These are phyloP conservation scores for Blastocystis sp. DNA, from an alignment of 352 stramenopile genomes.

Conservation along the genomic window DNA sequence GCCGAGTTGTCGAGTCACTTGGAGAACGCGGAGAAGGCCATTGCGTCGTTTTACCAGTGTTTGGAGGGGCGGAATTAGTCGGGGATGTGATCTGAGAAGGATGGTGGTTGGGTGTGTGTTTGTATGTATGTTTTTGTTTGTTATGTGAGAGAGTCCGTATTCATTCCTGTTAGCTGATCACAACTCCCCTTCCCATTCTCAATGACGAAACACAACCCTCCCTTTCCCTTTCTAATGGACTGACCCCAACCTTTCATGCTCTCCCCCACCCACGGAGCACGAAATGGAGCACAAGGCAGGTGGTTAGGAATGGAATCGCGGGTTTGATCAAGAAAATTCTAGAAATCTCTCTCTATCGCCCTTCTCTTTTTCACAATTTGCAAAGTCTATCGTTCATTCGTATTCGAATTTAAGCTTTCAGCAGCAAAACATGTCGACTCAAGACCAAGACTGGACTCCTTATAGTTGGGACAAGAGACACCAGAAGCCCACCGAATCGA, in stretches of 20 bases:
- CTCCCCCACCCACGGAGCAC: too few species aligned
- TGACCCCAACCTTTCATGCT: too few species aligned
- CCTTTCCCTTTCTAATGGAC: too few species aligned
- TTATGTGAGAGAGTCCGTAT: too few species aligned
- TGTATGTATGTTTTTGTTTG: too few species aligned
- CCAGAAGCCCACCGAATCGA: conserved; percentile 77
- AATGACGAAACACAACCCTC: too few species aligned
- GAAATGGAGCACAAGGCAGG: too few species aligned
- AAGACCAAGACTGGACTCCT: conserved; percentile 80
- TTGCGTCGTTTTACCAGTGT: conserved; percentile 56
- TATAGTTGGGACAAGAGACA: conserved; percentile 82
- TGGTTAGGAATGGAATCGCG: too few species aligned
- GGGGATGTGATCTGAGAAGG: neutral
- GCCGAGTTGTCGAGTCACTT: conserved; percentile 21
- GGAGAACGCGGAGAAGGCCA: conserved; percentile 36
- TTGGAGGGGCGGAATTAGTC: conserved; percentile 2
- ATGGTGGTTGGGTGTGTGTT: neutral
- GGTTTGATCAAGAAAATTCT: conserved; percentile 15
- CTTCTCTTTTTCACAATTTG: neutral
- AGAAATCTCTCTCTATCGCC: neutral
- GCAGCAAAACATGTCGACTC: conserved; percentile 15
- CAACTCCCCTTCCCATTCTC: too few species aligned
- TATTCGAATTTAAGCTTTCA: too few species aligned
- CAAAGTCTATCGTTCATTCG: too few species aligned
- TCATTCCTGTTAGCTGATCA: too few species aligned